Evolutionary conservation across 306 rosid species (phyloP).

Genomic region (Carpinus viminea): DNA sequence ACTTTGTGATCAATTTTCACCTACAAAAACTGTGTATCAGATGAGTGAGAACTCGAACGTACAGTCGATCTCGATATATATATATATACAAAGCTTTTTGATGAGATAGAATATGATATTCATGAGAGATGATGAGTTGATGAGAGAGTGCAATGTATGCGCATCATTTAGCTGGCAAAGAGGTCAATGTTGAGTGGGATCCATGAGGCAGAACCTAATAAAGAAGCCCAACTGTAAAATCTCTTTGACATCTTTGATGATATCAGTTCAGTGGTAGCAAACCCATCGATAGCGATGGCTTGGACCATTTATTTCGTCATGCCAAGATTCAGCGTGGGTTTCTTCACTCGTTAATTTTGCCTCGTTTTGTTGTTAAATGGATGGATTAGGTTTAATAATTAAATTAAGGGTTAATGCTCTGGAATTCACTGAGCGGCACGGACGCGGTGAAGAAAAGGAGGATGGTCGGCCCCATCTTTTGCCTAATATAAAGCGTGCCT

Average conservation of each 20-base stretch:
- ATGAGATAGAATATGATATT: too few relatives aligned
- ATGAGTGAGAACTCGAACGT: too few relatives aligned
- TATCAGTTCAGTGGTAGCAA: not conserved
- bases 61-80: too few relatives aligned
- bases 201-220: conserved; percentile 10
- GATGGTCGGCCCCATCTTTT: conserved; percentile 20
- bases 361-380: not conserved
- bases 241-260: not conserved
- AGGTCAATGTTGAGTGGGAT: not conserved
- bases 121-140: not conserved
- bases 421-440: not conserved
- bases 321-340: too few relatives aligned
- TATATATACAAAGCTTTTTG: too few relatives aligned
- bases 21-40: too few relatives aligned
- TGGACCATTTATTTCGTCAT: not conserved
- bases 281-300: not conserved
- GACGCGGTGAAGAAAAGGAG: conserved; percentile 6
- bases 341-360: too few relatives aligned
- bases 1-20: too few relatives aligned
- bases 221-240: not conserved
- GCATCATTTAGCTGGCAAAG: not conserved
- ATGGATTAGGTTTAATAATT: not conserved
- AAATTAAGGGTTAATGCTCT: not conserved
- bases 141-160: not conserved
- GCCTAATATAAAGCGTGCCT: not conserved